phyloP scores from a whole-genome alignment of 225 moss, liverwort and hornwort species.

The Neckera pumila region DNA sequence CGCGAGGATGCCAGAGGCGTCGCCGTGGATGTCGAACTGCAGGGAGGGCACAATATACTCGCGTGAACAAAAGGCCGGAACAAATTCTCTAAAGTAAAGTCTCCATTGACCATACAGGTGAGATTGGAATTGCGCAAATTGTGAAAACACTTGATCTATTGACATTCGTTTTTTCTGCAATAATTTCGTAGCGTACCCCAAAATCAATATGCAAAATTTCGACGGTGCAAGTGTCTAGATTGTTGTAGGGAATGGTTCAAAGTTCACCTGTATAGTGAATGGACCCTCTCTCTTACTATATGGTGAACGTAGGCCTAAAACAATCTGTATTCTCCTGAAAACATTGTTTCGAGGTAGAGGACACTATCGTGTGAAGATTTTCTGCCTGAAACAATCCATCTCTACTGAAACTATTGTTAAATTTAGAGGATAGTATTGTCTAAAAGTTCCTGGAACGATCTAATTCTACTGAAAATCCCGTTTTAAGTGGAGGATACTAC shows the following conservation, averaged over 20 bases:
- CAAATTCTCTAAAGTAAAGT: not conserved
- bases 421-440: not conserved
- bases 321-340: not conserved
- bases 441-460: not conserved
- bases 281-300: not conserved
- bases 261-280: not conserved
- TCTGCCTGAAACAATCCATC: not conserved
- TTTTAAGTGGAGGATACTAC: not conserved
- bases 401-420: too few species aligned
- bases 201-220: not conserved
- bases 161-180: fast-evolving
- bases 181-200: not conserved
- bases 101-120: not conserved
- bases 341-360: not conserved
- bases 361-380: not conserved
- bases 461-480: too few species aligned
- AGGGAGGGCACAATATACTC: not conserved
- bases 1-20: constrained; percentile 38
- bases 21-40: constrained; percentile 46
- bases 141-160: not conserved
- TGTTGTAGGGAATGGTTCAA: not conserved
- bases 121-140: not conserved
- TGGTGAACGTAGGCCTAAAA: not conserved
- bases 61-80: not conserved
- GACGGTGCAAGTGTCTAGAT: not conserved